These are phyloP conservation scores for Sodiomyces alkalinus DNA, from an alignment of 2,329 filamentous ascomycete genomes.

Conservation along the genomic window DNA sequence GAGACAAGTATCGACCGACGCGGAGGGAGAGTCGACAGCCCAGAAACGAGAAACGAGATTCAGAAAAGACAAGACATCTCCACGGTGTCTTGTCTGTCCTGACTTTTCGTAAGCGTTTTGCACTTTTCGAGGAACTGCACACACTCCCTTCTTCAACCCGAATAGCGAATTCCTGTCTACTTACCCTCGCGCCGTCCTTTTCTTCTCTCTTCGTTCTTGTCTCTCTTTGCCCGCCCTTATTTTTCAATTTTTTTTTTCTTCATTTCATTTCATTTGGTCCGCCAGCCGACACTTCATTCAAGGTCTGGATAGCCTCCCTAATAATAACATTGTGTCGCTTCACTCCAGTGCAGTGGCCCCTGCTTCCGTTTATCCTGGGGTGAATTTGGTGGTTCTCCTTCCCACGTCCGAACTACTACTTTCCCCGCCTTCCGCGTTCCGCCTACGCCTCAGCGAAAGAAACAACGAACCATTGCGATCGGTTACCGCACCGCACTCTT, in stretches of 20 bases:
- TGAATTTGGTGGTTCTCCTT: not conserved
- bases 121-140: too few species aligned
- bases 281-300: not conserved
- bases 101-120: too few species aligned
- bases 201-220: not conserved
- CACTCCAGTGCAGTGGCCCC: too few species aligned
- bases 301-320: not conserved
- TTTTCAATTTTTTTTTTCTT: not conserved
- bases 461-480: not conserved
- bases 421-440: not conserved
- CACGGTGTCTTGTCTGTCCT: too few species aligned
- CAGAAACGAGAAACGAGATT: too few species aligned
- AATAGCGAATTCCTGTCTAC: too few species aligned
- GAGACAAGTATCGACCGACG: constrained; percentile 1
- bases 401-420: not conserved
- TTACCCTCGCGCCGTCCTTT: not conserved
- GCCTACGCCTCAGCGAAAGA: not conserved
- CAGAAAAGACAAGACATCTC: too few species aligned
- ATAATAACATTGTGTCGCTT: constrained; percentile 1
- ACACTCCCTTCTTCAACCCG: too few species aligned
- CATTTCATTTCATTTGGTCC: not conserved
- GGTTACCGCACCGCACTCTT: too few species aligned
- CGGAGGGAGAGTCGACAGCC: not conserved
- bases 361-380: not conserved
- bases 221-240: not conserved